These are phyloP conservation scores for Trichoderma sp. DNA, from an alignment of 2,329 filamentous ascomycete species.

Conservation along the genomic window DNA sequence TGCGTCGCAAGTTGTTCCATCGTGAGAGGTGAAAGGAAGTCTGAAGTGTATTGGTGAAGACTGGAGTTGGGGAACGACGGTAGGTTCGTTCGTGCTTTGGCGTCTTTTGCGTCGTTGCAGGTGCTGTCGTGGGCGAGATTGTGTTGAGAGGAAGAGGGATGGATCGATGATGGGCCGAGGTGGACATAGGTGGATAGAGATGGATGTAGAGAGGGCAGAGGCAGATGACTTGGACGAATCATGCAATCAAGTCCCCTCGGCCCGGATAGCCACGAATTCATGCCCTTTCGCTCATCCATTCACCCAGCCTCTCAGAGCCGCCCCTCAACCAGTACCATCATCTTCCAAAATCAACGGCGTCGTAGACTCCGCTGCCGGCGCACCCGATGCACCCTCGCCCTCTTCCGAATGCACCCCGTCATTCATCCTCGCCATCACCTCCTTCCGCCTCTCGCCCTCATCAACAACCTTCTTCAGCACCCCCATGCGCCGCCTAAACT, in stretches of 20 bases:
- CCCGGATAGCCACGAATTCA: too few species aligned
- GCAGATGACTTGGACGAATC: too few species aligned
- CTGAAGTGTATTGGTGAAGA: background rate
- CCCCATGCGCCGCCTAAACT: slow-evolving; percentile 61
- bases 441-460: slow-evolving; percentile 51
- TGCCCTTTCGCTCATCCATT: too few species aligned
- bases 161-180: background rate
- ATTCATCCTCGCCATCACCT: slow-evolving; percentile 28
- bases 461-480: slow-evolving; percentile 57
- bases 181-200: background rate
- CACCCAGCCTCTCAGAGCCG: too few species aligned
- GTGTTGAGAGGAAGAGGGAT: background rate
- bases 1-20: background rate
- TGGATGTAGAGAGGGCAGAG: too few species aligned
- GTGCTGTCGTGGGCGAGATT: background rate
- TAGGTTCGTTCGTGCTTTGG: background rate
- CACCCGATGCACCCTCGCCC: background rate
- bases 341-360: background rate
- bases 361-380: background rate
- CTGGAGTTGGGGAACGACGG: background rate
- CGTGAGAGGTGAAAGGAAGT: background rate
- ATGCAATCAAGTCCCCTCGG: too few species aligned
- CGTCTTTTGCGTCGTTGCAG: background rate
- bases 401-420: slow-evolving; percentile 22
- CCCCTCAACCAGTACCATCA: too few species aligned